Evolutionary conservation across 2,329 filamentous ascomycete genomes (phyloP), one percentile per base, ranked within the genome.

Genomic region (Paraphaeosphaeria minitans): DNA sequence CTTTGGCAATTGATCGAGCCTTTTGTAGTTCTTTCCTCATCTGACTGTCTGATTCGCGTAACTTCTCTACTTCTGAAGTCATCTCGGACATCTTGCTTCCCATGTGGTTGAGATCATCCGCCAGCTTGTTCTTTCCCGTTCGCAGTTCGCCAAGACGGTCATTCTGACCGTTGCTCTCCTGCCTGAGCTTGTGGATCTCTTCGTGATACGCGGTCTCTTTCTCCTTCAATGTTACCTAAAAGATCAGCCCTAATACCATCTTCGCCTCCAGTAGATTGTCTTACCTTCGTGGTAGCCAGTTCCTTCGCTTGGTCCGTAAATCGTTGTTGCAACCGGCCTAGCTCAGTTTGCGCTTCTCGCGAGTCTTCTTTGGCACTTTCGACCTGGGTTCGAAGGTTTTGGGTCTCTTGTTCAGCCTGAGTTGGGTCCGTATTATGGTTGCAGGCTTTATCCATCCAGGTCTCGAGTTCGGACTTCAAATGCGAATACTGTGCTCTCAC

Each of bases 391-490:
- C 58, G 61, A 21, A 75, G 57, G 3, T 53, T 52, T 22, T 14
- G 14, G 4, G 59, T 47, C 9, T 63, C 56, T 47, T 56, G 51
- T 41, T 66, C 60, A 2, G 60, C 49, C n/a, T 59, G 35, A 10
- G 37, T 24, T 21, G 27, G 35, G 10, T 63, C 51, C 0, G 50
- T 24, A 4, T 60, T 33, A 4, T 60, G 41, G 14, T 55, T 35
- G 9, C 35, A 22, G 9, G 51, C 14, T 14, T 35, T 35, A 7
- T 51, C 50, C 27, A 55, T 66, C 35, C 68, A 35, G 8, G 63
- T 50, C 4, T 57, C 29, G 5, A 68, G 35, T 14, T 71, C 63
- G 7, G 29, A 22, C 42, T 73, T 60, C 16, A 72, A 46, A n/a
- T 61, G 41, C 8, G 49, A 49, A n/a, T 45, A 57, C 4, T 39